Evolutionary conservation across 352 stramenopile genomes (phyloP).

Genomic region (Thalassiosira exigua): DNA sequence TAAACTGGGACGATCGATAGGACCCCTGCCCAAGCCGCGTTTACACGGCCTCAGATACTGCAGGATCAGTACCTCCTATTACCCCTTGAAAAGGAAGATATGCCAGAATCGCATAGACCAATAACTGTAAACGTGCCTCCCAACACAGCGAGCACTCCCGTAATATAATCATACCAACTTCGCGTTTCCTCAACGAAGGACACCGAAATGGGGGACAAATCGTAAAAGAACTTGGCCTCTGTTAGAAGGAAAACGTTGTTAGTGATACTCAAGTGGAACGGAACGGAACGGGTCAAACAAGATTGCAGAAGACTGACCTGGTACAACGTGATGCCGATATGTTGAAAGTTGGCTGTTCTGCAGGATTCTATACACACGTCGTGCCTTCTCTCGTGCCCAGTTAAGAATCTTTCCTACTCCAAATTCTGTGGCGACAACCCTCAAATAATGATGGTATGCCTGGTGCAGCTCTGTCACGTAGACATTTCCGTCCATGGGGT

Average conservation of each 20-base stretch:
- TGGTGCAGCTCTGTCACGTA: constrained; percentile 95
- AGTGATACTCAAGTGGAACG: no score
- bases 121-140: constrained; percentile 92
- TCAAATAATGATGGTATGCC: constrained; percentile 99
- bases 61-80: constrained; percentile 27
- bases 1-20: no score
- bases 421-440: constrained; percentile 93
- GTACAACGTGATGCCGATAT: constrained; percentile 78
- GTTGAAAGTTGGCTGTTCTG: constrained; percentile 79
- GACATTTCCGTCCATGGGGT: constrained; percentile 92
- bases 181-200: constrained; percentile 57
- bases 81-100: constrained; percentile 33
- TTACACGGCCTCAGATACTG: no score
- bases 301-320: no score
- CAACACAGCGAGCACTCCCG: constrained; percentile 93
- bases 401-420: constrained; percentile 15
- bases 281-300: no score
- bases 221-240: constrained; percentile 88
- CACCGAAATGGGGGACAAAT: constrained; percentile 83
- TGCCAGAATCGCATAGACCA: constrained; percentile 67
- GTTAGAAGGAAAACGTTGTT: no score
- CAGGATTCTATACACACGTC: constrained; percentile 79
- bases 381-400: constrained; percentile 10
- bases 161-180: constrained; percentile 91
- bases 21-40: no score